phyloP scores from a whole-genome alignment of 345 rosid species.

The Bruguiera parviflora region DNA sequence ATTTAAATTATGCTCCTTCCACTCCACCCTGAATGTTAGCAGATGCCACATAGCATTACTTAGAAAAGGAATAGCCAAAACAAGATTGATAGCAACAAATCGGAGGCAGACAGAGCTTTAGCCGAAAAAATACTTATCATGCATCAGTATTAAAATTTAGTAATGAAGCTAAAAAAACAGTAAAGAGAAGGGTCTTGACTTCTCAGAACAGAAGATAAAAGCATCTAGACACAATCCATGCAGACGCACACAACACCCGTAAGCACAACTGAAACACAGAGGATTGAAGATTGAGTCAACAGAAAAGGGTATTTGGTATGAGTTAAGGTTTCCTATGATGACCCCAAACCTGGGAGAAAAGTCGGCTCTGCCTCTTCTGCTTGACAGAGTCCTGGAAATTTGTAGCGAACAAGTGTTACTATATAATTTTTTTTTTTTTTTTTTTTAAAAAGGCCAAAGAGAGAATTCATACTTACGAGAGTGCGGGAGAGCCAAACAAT shows the following conservation, averaged over 20 bases:
- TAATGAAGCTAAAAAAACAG: background rate
- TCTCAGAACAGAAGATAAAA: background rate
- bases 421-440: no score
- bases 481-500: conserved; percentile 46
- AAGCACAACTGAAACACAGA: background rate
- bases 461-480: conserved; percentile 23
- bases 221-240: background rate
- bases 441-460: conserved; percentile 1
- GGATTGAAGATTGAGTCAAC: background rate
- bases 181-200: background rate
- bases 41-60: no score
- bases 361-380: background rate
- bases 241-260: background rate
- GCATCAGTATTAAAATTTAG: background rate
- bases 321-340: background rate
- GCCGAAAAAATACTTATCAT: background rate
- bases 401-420: background rate
- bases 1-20: no score
- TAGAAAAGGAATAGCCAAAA: no score
- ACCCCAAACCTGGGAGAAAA: background rate
- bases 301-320: background rate
- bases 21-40: no score
- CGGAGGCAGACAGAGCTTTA: background rate
- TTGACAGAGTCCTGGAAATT: no score
- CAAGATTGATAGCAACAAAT: no score